A percentile compares a stretch with the other conserved stretches of the same genome.
Conservation (phyloP, 352 stramenopile genomes). For the Globisporangium paroecandrum region DNA sequence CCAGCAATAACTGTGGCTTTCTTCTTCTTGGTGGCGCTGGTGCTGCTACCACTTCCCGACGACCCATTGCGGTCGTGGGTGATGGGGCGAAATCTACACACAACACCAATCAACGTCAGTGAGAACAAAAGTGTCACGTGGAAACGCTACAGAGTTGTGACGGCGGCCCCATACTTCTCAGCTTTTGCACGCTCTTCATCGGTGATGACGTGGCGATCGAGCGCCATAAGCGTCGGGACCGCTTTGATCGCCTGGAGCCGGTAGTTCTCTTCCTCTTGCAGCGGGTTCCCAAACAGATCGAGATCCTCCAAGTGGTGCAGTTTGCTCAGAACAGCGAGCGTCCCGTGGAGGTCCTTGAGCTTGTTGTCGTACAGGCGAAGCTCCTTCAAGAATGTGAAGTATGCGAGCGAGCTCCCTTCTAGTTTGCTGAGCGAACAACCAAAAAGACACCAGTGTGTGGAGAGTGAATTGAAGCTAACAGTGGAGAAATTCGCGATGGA, state of each 20-base stretch:
- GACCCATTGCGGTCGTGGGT: background rate
- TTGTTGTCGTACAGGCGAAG: conserved; percentile 80
- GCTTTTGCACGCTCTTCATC: conserved; percentile 57
- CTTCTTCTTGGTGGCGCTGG: conserved; percentile 20
- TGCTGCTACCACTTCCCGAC: background rate
- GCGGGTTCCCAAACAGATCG: conserved; percentile 80
- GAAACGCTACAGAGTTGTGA: background rate
- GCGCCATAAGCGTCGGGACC: conserved; percentile 66
- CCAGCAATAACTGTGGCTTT: conserved; percentile 20
- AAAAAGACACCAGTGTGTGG: background rate
- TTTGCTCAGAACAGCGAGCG: conserved; percentile 43
- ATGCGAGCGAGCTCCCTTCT: conserved; percentile 35
- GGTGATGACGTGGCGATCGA: conserved; percentile 81
- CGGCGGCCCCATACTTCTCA: conserved; percentile 14
- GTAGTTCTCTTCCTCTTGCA: conserved; percentile 83
- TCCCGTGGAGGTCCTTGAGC: conserved; percentile 65
- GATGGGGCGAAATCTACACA: conserved; percentile 10
- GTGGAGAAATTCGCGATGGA: background rate
- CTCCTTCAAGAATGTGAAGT: conserved; percentile 81
- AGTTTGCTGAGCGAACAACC: conserved; percentile 28
- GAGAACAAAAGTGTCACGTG: background rate
- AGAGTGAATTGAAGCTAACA: background rate
- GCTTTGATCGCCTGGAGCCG: conserved; percentile 75
- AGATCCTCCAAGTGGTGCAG: conserved; percentile 70
- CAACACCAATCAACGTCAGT: background rate